phyloP scores from a whole-genome alignment of 2,329 filamentous ascomycete species.

The Ophiostoma populinum region DNA sequence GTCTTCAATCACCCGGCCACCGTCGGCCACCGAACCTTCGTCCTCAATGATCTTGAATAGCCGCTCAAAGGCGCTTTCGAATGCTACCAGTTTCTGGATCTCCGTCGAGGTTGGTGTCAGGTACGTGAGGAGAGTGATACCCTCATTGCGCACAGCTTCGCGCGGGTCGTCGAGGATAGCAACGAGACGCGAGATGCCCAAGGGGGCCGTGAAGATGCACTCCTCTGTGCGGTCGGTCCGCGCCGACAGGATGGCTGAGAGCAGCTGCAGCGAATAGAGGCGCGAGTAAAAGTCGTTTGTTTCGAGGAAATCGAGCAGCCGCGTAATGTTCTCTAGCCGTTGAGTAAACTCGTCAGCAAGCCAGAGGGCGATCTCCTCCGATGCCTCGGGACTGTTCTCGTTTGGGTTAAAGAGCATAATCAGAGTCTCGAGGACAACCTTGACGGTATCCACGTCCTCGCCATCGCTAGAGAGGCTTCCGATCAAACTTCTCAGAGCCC shows the following conservation, averaged over 20 bases:
- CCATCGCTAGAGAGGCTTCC: slow-evolving; percentile 69
- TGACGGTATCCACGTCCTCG: slow-evolving; percentile 91
- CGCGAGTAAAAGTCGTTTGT: slow-evolving; percentile 77
- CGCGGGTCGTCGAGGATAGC: slow-evolving; percentile 67
- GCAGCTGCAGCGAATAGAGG: slow-evolving; percentile 76
- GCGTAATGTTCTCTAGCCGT: slow-evolving; percentile 87
- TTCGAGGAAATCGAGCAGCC: slow-evolving; percentile 79
- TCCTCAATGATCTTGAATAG: slow-evolving; percentile 65
- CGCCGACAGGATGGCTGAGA: slow-evolving; percentile 70
- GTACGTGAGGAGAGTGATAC: slow-evolving; percentile 69
- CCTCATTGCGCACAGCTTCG: slow-evolving; percentile 79
- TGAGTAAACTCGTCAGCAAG: slow-evolving; percentile 96
- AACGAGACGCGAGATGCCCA: slow-evolving; percentile 77
- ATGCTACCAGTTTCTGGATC: slow-evolving; percentile 87
- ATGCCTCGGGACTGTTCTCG: slow-evolving; percentile 67
- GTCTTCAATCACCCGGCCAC: slow-evolving; percentile 79
- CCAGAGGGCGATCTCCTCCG: slow-evolving; percentile 91
- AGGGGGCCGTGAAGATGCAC: slow-evolving; percentile 74
- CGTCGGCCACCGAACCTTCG: slow-evolving; percentile 69
- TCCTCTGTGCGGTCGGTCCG: slow-evolving; percentile 86
- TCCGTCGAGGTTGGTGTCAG: slow-evolving; percentile 75
- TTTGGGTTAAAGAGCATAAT: slow-evolving; percentile 75
- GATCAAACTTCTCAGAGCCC: slow-evolving; percentile 78
- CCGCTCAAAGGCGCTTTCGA: slow-evolving; percentile 82
- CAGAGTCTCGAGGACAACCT: slow-evolving; percentile 85